These are phyloP conservation scores for Mytilinidion resinicola DNA, from an alignment of 495 filamentous ascomycete species.

Conservation along the genomic window DNA sequence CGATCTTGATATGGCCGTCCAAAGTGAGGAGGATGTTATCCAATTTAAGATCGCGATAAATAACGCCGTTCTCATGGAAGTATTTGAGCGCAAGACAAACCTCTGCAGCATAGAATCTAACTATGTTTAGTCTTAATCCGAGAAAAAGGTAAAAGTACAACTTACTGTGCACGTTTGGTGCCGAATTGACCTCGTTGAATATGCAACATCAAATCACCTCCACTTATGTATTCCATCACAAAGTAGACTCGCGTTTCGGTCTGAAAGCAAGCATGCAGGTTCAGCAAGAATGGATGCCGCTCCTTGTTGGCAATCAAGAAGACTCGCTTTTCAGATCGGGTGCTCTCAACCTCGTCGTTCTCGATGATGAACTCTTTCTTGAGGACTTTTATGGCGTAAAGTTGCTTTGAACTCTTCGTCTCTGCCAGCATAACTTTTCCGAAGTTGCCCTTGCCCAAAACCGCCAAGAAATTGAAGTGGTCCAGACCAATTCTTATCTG, in stretches of 20 bases:
- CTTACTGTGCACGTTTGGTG: constrained; percentile 89
- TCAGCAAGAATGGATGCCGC: constrained; percentile 92
- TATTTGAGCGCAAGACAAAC: constrained; percentile 97
- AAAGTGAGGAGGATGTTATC: constrained; percentile 96
- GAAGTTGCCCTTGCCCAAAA: constrained; percentile 98
- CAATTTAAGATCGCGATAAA: constrained; percentile 98
- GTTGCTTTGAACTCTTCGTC: constrained; percentile 81
- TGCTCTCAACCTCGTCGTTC: constrained; percentile 99
- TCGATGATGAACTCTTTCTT: constrained; percentile 99
- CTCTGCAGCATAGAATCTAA: constrained; percentile 95
- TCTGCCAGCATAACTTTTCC: constrained; percentile 99
- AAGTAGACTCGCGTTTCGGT: constrained; percentile 98
- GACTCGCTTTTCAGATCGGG: constrained; percentile 93
- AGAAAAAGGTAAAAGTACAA: constrained; percentile 18
- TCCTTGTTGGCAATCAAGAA: constrained; percentile 97
- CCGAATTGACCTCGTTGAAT: constrained; percentile 97
- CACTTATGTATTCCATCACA: constrained; percentile 99
- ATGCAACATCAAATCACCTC: constrained; percentile 98
- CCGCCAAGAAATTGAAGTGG: constrained; percentile 98
- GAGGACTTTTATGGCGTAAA: constrained; percentile 98
- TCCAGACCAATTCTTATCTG: constrained; percentile 83
- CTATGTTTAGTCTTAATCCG: constrained; percentile 3
- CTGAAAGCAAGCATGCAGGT: constrained; percentile 97
- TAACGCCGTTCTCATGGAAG: constrained; percentile 99
- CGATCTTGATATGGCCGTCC: constrained; percentile 98